Evolutionary conservation across 2,329 filamentous ascomycete genomes (phyloP).

Genomic region (Aureobasidium sp.): DNA sequence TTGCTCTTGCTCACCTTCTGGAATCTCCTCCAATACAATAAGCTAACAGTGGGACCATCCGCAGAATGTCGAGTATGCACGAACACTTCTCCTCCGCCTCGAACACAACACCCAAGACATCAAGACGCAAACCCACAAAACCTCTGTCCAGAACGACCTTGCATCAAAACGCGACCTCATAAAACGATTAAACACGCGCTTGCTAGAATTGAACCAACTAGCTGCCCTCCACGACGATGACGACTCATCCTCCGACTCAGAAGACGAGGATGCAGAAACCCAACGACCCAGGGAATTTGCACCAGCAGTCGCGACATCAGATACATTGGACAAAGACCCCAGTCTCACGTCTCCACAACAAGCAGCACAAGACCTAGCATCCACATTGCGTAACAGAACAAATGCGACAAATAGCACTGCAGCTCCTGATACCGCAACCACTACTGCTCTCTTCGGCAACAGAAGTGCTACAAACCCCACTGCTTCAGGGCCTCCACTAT

Average conservation of each 20-base stretch:
- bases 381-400: conserved; percentile 10
- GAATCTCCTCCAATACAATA: conserved; percentile 32
- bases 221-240: conserved; percentile 23
- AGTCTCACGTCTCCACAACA: conserved; percentile 17
- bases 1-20: neutral
- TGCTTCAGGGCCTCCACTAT: neutral
- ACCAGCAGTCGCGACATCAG: conserved; percentile 30
- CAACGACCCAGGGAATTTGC: conserved; percentile 40
- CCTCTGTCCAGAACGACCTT: conserved; percentile 57
- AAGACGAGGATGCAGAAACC: conserved; percentile 36
- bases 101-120: conserved; percentile 61
- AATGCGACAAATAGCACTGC: conserved; percentile 14
- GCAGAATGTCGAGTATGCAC: conserved; percentile 62
- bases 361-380: conserved; percentile 1
- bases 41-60: neutral
- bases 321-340: conserved; percentile 28
- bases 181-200: conserved; percentile 57
- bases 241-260: conserved; percentile 22
- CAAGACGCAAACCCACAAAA: conserved; percentile 50
- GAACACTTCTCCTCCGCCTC: conserved; percentile 59
- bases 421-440: conserved; percentile 23
- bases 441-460: conserved; percentile 34
- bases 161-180: conserved; percentile 58
- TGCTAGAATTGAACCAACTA: conserved; percentile 63
- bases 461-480: conserved; percentile 21